These are phyloP conservation scores for Tympanopsis confertula DNA, from an alignment of 2,329 filamentous ascomycete species.

Conservation along the genomic window DNA sequence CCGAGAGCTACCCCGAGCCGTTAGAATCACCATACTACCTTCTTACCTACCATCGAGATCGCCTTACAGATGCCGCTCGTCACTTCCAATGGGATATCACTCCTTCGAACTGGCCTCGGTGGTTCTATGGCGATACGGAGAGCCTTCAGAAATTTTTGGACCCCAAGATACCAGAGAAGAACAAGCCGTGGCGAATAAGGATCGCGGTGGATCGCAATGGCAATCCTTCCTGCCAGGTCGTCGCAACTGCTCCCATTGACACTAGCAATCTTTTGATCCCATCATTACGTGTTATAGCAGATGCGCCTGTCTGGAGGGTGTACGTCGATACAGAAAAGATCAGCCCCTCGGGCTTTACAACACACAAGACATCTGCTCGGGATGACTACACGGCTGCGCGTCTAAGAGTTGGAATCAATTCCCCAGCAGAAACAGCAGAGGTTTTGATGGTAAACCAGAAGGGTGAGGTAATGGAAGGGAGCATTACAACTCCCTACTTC, in stretches of 20 bases:
- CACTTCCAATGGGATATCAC: neutral
- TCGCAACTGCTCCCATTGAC: conserved; percentile 9
- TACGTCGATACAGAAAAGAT: conserved; percentile 39
- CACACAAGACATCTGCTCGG: conserved; percentile 74
- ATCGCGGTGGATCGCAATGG: conserved; percentile 7
- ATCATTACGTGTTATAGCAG: neutral
- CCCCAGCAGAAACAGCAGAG: conserved; percentile 41
- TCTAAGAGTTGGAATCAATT: conserved; percentile 40
- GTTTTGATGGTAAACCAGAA: conserved; percentile 60
- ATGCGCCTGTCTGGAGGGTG: conserved; percentile 28
- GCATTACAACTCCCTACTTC: conserved; percentile 72
- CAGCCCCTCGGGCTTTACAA: conserved; percentile 52
- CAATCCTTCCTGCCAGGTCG: conserved; percentile 11
- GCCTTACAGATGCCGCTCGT: neutral
- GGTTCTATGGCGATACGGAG: too few species aligned
- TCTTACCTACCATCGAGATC: conserved; percentile 66
- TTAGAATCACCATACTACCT: conserved; percentile 62
- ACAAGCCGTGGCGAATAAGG: conserved; percentile 22
- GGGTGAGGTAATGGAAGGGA: conserved; percentile 70
- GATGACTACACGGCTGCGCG: conserved; percentile 62
- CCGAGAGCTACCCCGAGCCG: conserved; percentile 40
- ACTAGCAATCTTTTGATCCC: neutral
- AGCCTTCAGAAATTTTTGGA: conserved; percentile 14
- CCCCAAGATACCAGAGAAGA: conserved; percentile 12
- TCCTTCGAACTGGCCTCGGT: too few species aligned